Evolutionary conservation across 2,329 filamentous ascomycete species (phyloP).

Genomic region (Camillea tinctor): DNA sequence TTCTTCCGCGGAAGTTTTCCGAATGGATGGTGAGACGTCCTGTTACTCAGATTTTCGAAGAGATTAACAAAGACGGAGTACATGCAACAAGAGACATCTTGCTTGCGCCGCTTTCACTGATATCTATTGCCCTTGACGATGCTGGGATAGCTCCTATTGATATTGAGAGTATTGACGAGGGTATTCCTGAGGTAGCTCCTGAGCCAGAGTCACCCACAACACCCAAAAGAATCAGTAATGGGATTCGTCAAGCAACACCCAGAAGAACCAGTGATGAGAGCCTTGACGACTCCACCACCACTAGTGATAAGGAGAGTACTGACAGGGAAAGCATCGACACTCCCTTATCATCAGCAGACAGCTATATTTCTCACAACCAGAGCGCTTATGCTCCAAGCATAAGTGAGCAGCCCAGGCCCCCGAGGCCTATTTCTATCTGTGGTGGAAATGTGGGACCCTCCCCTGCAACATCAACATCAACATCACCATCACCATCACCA

Average conservation of each 20-base stretch:
- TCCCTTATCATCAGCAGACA: too few relatives aligned
- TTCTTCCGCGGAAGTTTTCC: conserved; percentile 29
- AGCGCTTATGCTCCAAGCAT: too few relatives aligned
- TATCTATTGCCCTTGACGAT: conserved; percentile 11
- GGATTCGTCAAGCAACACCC: neutral
- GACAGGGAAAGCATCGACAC: too few relatives aligned
- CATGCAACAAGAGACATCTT: conserved; percentile 12
- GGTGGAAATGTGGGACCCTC: too few relatives aligned
- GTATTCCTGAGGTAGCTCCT: neutral
- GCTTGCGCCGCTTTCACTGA: conserved; percentile 7
- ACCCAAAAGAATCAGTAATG: neutral
- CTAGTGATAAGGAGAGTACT: too few relatives aligned
- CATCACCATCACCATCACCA: too few relatives aligned
- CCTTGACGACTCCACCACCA: too few relatives aligned
- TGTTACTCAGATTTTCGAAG: conserved; percentile 5
- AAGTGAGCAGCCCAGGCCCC: too few relatives aligned
- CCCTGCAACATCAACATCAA: too few relatives aligned
- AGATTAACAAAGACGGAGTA: conserved; percentile 4
- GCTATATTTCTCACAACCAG: too few relatives aligned
- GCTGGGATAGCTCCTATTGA: conserved; percentile 15
- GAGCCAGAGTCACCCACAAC: conserved; percentile 1
- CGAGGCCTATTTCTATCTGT: too few relatives aligned
- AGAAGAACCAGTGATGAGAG: neutral
- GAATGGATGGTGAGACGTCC: conserved; percentile 36
- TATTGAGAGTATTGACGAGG: conserved; percentile 11